Base-by-base conservation (phyloP, 768 basidiomycete genomes). In the Suillus ampliporus region DNA sequence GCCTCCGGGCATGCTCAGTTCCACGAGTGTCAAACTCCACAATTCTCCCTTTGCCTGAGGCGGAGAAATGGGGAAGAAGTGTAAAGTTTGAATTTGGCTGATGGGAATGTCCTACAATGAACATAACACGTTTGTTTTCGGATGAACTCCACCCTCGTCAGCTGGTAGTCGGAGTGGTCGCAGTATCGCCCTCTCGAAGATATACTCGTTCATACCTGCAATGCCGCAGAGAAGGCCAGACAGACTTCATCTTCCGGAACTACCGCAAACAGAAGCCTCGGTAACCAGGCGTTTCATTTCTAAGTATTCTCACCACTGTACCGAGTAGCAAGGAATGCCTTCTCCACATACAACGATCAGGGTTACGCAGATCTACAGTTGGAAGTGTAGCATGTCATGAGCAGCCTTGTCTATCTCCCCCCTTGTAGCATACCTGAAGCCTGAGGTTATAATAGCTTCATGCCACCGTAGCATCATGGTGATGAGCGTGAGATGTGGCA, bases 401-500 rank as follows among this genome's bases (percentile, higher is more conserved):
- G 26, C 37, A 56, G 1, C 26, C 10, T 4, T 11, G 26, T 40
- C 37, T 5, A 40, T 11, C 37, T 38, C 9, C 3, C 23, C 10
- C 10, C 23, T 40, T 21, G 23, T 38, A 26, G 17, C 15, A 26
- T 40, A 38, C 37, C 37, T n/a, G n/a, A n/a, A n/a, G n/a, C n/a
- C n/a, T n/a, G n/a, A n/a, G n/a, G n/a, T n/a, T n/a, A 15, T 10
- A 17, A 23, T 5, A 15, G n/a, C n/a, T 23, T 28, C 10, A 31
- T 19, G n/a, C n/a, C 10, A 5, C 19, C 11, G 6, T 19, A 31
- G 19, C 13, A 34, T 51, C 23, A 40, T 40, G 28, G 17, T 38
- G 37, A 56, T 40, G 54, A 40, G 11, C 23, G 38, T 56, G 54
- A 56, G 53, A 54, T 37, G 13, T 31, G 28, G n/a, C n/a, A n/a